These are phyloP conservation scores for Bretschneidera sinensis DNA, from an alignment of 345 rosid species.

Conservation along the genomic window DNA sequence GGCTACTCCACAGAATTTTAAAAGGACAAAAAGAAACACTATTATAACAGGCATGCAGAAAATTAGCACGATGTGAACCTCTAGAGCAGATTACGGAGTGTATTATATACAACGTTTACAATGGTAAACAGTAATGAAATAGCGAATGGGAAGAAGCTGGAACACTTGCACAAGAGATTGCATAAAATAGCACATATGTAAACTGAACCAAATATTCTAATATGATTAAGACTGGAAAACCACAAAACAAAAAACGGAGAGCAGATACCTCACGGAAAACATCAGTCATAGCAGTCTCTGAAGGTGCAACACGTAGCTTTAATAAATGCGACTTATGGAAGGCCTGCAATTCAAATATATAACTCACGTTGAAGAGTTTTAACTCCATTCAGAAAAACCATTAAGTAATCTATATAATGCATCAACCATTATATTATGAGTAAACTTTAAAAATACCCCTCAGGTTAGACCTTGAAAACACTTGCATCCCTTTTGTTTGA, in stretches of 20 bases:
- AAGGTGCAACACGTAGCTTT: conserved; percentile 89
- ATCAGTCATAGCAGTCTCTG: conserved; percentile 98
- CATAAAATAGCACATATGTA: neutral
- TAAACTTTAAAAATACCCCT: no score
- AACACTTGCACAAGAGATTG: no score
- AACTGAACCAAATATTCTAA: neutral
- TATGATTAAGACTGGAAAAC: neutral
- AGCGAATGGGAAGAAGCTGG: neutral
- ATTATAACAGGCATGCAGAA: no score
- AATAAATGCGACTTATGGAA: conserved; percentile 89
- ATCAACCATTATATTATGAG: no score
- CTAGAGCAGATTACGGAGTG: neutral
- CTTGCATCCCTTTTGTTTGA: no score
- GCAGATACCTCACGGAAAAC: conserved; percentile 84
- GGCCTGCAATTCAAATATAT: conserved; percentile 46
- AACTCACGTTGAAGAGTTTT: neutral
- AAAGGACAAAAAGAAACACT: no score
- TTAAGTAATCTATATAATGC: neutral
- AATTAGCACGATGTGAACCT: no score
- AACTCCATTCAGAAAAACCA: neutral
- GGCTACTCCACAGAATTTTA: neutral
- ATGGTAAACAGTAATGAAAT: no score
- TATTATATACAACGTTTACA: no score
- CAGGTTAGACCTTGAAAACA: no score
- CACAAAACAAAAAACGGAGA: neutral